Evolutionary conservation across 352 stramenopile genomes (phyloP).

Genomic region (Pythium periplocum): DNA sequence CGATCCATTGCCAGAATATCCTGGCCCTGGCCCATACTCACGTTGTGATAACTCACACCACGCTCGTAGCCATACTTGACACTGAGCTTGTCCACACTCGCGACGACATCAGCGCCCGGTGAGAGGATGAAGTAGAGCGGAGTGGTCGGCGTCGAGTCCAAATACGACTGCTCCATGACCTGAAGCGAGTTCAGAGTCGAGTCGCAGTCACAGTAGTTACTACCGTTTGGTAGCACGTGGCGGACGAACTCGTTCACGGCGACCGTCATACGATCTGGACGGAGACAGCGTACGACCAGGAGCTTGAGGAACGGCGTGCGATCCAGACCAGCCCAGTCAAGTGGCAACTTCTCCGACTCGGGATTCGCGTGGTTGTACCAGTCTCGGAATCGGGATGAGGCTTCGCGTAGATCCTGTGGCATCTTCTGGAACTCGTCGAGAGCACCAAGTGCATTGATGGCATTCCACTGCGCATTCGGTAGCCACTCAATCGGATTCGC

Average conservation of each 20-base stretch:
- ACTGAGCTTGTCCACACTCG: slow-evolving; percentile 92
- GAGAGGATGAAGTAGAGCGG: slow-evolving; percentile 97
- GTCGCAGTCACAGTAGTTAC: slow-evolving; percentile 95
- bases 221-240: slow-evolving; percentile 89
- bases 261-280: slow-evolving; percentile 93
- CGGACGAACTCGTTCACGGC: slow-evolving; percentile 95
- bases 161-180: slow-evolving; percentile 94
- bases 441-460: slow-evolving; percentile 86
- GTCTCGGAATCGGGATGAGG: slow-evolving; percentile 93
- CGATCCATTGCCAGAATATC: slow-evolving; percentile 95
- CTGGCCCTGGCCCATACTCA: slow-evolving; percentile 97
- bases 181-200: slow-evolving; percentile 94
- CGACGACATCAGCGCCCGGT: slow-evolving; percentile 94
- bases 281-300: slow-evolving; percentile 92
- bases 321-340: slow-evolving; percentile 96
- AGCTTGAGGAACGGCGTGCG: slow-evolving; percentile 95
- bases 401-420: slow-evolving; percentile 94
- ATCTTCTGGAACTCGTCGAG: slow-evolving; percentile 98
- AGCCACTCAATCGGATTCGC: slow-evolving; percentile 90
- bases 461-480: slow-evolving; percentile 88
- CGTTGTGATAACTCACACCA: slow-evolving; percentile 96
- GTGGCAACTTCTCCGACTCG: slow-evolving; percentile 95
- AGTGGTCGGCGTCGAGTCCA: slow-evolving; percentile 93
- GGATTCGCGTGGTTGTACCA: slow-evolving; percentile 97
- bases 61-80: slow-evolving; percentile 95